Percentiles rank a stretch among this genome's conserved stretches.
phyloP scores from a whole-genome alignment of 352 stramenopile genomes.

The Pythium sp. region DNA sequence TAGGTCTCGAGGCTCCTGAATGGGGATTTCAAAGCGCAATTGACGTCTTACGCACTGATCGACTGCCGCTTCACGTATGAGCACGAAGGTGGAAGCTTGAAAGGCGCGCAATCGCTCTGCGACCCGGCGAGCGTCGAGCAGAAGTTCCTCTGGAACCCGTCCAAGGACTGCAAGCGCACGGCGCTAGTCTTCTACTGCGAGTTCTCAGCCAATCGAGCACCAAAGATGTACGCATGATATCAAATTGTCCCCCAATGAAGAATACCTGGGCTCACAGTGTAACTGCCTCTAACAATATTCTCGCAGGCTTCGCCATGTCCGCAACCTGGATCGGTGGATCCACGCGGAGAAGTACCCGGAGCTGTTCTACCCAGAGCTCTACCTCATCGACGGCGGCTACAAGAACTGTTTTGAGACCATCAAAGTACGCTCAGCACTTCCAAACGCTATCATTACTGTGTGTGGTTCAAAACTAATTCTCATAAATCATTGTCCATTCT shows the following conservation, averaged over 20 bases:
- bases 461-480: not conserved
- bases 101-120: slow-evolving; percentile 33
- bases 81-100: slow-evolving; percentile 39
- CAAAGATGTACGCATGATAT: slow-evolving; percentile 42
- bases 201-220: slow-evolving; percentile 62
- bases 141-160: slow-evolving; percentile 30
- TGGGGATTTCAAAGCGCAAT: slow-evolving; percentile 31
- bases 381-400: slow-evolving; percentile 69
- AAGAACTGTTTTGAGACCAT: slow-evolving; percentile 65
- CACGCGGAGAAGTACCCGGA: slow-evolving; percentile 56
- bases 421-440: slow-evolving; percentile 17
- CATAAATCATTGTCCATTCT: not conserved
- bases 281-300: not conserved
- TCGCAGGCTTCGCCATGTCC: slow-evolving; percentile 45
- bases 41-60: slow-evolving; percentile 38
- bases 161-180: slow-evolving; percentile 26
- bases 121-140: slow-evolving; percentile 44
- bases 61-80: slow-evolving; percentile 68
- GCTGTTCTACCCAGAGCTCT: slow-evolving; percentile 67
- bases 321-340: slow-evolving; percentile 59
- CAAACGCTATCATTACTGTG: not conserved
- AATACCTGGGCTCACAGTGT: not conserved
- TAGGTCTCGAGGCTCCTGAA: slow-evolving; percentile 31
- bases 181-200: slow-evolving; percentile 71
- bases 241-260: not conserved